Base-by-base conservation (phyloP, 345 rosid genomes). In the Eucalyptus cloeziana region DNA sequence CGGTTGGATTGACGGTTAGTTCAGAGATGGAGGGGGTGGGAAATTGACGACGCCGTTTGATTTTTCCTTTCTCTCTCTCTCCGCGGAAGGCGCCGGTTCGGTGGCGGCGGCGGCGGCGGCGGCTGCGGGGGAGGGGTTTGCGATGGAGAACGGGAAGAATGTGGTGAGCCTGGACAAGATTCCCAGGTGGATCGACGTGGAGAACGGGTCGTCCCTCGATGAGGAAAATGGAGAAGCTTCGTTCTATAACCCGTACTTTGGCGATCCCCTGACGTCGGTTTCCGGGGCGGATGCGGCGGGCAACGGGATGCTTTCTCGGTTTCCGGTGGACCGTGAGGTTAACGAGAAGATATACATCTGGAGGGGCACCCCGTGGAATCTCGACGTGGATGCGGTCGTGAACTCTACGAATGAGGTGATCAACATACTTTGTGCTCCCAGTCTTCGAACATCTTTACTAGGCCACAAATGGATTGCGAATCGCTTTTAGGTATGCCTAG, bases 291-390 rank as follows among this genome's bases (percentile, higher is more conserved):
- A 93, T 49, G 91, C 92, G 86, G 92, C 94, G 64, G 91, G 93
- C 58, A 91, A 89, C 93, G 96, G 97, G 89, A 91, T 94, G 93
- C 90, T 90, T 7, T 96, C 99, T 10, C 96, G 96, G 92, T 98
- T 98, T 91, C 98, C 99, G 16, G 95, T 97, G 85, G 96, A 98
- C 92, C 96, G 93, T 87, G 97, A 97, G 86, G 95, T 96, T 86
- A 98, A 96, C 93, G 94, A 95, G 3, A 96, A 92, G 92, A 96
- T 98, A 80, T 96, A 96, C 89, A 89, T 98, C 27, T 98, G 99
- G 99, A 94, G 98, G 92, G 99, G 99, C 81, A 93, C 93, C 90
- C 99, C 99, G 0, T 98, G 99, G 99, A 98, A 95, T 94, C 96
- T 98, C 56, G 99, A 96, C 92, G 99, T 98, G 47, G 99, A 98